phyloP scores from a whole-genome alignment of 345 rosid genomes.

The Gossypium arboreum region DNA sequence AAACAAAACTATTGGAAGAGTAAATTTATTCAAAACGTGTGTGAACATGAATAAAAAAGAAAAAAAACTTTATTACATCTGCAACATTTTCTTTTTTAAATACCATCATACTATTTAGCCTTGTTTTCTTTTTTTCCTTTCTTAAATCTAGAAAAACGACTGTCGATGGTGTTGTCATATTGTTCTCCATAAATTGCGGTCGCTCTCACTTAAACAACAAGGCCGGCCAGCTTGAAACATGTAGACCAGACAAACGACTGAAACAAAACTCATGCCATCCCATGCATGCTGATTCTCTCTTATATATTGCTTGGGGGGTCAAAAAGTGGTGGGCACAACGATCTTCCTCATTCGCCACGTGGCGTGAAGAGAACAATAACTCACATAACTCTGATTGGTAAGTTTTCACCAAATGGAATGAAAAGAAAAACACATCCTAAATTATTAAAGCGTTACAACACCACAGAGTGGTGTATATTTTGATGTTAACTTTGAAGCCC shows the following conservation, averaged over 20 bases:
- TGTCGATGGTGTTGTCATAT: background rate
- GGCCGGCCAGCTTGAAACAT: conserved; percentile 12
- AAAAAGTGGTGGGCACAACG: background rate
- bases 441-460: background rate
- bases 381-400: background rate
- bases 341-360: conserved; percentile 8
- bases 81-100: too few relatives aligned
- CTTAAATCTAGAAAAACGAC: background rate
- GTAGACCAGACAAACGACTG: background rate
- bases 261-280: background rate
- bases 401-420: background rate
- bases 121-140: too few relatives aligned
- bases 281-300: background rate
- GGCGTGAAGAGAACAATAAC: background rate
- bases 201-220: background rate
- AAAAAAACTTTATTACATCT: too few relatives aligned
- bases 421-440: background rate
- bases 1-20: too few relatives aligned
- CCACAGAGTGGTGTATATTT: background rate
- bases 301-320: background rate
- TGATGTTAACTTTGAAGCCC: background rate
- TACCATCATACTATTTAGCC: too few relatives aligned
- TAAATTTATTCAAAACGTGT: too few relatives aligned
- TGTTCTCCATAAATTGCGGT: background rate
- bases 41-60: too few relatives aligned